phyloP scores from a whole-genome alignment of 768 basidiomycete species.

The Lactifluus subvellereus region DNA sequence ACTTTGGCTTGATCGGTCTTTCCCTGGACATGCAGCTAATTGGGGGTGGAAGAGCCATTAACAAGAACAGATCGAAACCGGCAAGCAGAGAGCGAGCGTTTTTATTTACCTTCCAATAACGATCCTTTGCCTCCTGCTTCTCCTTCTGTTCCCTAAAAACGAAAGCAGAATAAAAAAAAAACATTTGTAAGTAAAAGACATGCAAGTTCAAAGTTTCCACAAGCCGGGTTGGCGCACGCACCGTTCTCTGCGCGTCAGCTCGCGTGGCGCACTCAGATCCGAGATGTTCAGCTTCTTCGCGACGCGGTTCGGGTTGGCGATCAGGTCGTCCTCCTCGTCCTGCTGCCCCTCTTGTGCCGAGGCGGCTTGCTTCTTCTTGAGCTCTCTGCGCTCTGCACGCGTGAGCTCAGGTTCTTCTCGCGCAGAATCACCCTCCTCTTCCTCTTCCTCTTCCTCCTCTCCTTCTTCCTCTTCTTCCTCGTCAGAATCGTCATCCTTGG shows the following conservation, averaged over 20 bases:
- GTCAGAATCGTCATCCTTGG: constrained; percentile 29
- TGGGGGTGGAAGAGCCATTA: background rate
- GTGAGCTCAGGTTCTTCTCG: constrained; percentile 49
- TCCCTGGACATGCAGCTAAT: constrained; percentile 64
- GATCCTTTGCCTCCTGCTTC: constrained; percentile 82
- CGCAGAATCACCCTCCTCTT: constrained; percentile 28
- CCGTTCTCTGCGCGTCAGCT: constrained; percentile 65
- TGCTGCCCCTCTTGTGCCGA: constrained; percentile 28
- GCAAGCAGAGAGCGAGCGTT: background rate
- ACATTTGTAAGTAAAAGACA: too few species aligned
- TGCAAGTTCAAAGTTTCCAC: background rate
- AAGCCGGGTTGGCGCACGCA: constrained; percentile 26
- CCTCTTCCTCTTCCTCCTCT: constrained; percentile 40
- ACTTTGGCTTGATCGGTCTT: constrained; percentile 89
- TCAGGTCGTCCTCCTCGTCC: constrained; percentile 47
- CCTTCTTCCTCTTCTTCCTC: constrained; percentile 42
- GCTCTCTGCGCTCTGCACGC: constrained; percentile 65
- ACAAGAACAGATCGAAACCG: background rate
- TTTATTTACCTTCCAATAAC: constrained; percentile 72
- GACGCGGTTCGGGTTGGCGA: constrained; percentile 75
- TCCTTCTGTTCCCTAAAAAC: constrained; percentile 79
- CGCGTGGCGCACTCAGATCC: constrained; percentile 58
- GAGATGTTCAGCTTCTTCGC: constrained; percentile 70
- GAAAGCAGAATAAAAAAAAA: background rate
- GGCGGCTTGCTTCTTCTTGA: constrained; percentile 69